These are phyloP conservation scores for Glarea lozoyensis DNA, from an alignment of 495 filamentous ascomycete species.

Conservation along the genomic window DNA sequence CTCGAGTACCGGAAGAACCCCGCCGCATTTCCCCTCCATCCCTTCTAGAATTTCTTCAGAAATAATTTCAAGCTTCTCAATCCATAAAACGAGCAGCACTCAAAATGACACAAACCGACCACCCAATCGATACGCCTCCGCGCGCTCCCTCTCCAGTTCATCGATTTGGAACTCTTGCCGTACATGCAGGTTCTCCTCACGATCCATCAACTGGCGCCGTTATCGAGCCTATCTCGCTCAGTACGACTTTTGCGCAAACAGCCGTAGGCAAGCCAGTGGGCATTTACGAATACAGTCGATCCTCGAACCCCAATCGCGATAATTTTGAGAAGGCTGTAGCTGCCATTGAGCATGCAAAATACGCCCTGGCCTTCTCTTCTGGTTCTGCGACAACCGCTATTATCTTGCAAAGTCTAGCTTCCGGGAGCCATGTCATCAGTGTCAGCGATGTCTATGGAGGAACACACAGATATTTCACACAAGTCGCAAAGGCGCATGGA, in stretches of 20 bases:
- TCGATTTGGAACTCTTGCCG: conserved; percentile 84
- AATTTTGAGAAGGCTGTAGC: conserved; percentile 92
- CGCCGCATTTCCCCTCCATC: no score
- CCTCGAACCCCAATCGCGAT: conserved; percentile 85
- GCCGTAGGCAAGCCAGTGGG: conserved; percentile 80
- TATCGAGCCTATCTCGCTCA: conserved; percentile 90
- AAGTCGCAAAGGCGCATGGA: conserved; percentile 89
- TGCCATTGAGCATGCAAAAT: conserved; percentile 82
- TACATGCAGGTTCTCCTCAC: conserved; percentile 85
- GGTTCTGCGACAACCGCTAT: conserved; percentile 90
- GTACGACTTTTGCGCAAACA: conserved; percentile 86
- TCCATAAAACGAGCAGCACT: background rate
- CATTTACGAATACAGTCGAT: conserved; percentile 80
- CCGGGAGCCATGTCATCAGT: conserved; percentile 88
- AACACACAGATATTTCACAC: conserved; percentile 97
- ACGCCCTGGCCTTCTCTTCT: conserved; percentile 90
- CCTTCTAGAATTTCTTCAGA: no score
- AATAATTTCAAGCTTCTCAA: background rate
- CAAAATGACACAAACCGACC: conserved; percentile 15
- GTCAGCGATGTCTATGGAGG: conserved; percentile 97
- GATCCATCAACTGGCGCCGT: conserved; percentile 90
- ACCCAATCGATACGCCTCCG: conserved; percentile 48
- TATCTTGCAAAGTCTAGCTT: conserved; percentile 85
- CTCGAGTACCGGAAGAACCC: no score
- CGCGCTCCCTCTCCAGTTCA: conserved; percentile 50